These are phyloP conservation scores for Fagus sylvatica DNA, from an alignment of 306 rosid genomes.

Conservation along the genomic window DNA sequence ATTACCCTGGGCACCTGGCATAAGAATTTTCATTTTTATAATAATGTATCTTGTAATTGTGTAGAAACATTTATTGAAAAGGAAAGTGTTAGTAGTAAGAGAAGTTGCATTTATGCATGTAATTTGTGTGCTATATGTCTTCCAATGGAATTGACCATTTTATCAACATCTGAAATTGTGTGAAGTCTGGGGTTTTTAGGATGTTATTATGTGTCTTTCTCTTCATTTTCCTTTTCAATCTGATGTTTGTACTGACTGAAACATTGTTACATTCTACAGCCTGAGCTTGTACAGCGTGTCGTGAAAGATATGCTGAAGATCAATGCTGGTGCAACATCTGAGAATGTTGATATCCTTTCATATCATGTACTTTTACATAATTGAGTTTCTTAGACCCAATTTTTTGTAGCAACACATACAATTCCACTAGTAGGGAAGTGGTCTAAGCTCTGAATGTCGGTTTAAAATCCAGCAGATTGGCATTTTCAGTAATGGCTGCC, in stretches of 20 bases:
- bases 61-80: not conserved
- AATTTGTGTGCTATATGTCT: not conserved
- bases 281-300: slow-evolving; percentile 91
- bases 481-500: not conserved
- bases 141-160: not conserved
- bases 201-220: not conserved
- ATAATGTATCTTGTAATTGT: not conserved
- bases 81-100: not conserved
- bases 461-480: not conserved
- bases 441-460: not conserved
- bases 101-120: not conserved
- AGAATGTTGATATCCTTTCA: slow-evolving; percentile 75
- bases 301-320: slow-evolving; percentile 91
- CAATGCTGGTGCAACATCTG: slow-evolving; percentile 73
- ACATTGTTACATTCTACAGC: slow-evolving; percentile 55
- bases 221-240: not conserved
- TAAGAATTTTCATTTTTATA: not conserved
- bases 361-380: not conserved
- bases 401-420: not conserved
- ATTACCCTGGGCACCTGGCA: not conserved
- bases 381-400: not conserved
- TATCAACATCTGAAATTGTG: not conserved
- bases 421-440: not conserved
- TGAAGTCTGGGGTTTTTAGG: not conserved
- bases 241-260: not conserved